Evolutionary conservation across 768 basidiomycete genomes (phyloP), one percentile per base, ranked within the genome.

Genomic region (Hebeloma cylindrosporum): DNA sequence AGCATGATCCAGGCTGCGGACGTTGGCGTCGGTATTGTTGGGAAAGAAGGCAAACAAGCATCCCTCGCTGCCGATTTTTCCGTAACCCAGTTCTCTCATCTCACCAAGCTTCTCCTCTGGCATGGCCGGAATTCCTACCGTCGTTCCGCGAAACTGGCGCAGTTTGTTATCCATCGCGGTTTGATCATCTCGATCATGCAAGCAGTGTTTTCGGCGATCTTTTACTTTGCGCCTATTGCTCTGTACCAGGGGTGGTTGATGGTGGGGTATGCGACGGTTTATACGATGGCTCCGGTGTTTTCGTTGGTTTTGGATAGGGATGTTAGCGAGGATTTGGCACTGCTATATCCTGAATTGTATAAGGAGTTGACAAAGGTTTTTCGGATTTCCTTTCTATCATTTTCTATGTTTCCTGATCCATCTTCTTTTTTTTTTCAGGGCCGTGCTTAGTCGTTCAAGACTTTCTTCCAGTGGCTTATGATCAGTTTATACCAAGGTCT

Each of bases 1-100:
- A 93, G 90, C 63, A 99, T 99, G 96, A 99, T 99, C 50, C 96
- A 98, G 60, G 96, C 96, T 1, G 96, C 96, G 2, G 93, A 98
- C 58, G 93, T 99, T 47, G 95, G 94, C 40, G 82, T 99, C 23
- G 96, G 96, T 16, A 98, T 99, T 52, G 96, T 98, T 13, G 96
- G 96, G 14, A 98, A 99, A 65, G 96, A 98, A 73, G 96, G 96
- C 18, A 94, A 92, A 62, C 96, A 98, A 66, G 96, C 96, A 0
- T 97, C 94, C 0, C 79, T 99, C n/a, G 95, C 96, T 0, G 96
- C 96, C 2, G 96, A 98, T 66, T 98, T 99, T 60, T 95, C 93
- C 3, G 89, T 99, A 51, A 96, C 85, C 3, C 96, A 99, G 63
- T 99, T 99, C 78, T 91, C 89, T 60, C 78, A 81, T 64, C 81